phyloP scores from a whole-genome alignment of 1,139 yeast genomes.

The Candida sp. region DNA sequence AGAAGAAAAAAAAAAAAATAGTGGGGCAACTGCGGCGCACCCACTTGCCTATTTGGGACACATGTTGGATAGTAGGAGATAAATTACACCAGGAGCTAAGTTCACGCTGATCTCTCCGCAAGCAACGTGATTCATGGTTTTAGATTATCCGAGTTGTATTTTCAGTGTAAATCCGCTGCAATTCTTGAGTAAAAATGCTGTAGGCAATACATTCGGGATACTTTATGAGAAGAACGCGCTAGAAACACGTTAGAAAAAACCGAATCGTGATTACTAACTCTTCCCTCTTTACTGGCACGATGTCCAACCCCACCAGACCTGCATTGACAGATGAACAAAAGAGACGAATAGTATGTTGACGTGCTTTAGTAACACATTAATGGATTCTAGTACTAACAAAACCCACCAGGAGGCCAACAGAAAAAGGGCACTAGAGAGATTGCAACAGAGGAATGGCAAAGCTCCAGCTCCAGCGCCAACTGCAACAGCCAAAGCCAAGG shows the following conservation, averaged over 20 bases:
- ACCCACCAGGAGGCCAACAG: conserved; percentile 56
- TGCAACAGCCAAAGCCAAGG: conserved; percentile 9
- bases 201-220: no score
- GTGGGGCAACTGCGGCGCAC: neutral
- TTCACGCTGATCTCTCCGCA: no score
- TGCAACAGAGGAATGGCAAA: conserved; percentile 2
- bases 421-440: conserved; percentile 48
- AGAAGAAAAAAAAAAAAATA: neutral
- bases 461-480: conserved; percentile 13
- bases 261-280: neutral
- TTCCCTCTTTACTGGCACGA: neutral
- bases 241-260: neutral
- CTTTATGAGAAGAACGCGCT: no score
- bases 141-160: no score
- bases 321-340: conserved; percentile 28
- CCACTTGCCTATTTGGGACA: no score
- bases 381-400: conserved; percentile 16
- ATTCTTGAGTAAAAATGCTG: no score
- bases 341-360: conserved; percentile 20
- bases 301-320: conserved; percentile 15
- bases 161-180: no score
- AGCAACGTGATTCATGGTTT: no score
- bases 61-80: no score
- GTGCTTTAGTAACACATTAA: neutral
- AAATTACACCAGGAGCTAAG: no score